Evolutionary conservation across 805 yeast genomes (phyloP), one percentile per base, ranked within the genome.

Genomic region (Komagataella pseudopastoris): DNA sequence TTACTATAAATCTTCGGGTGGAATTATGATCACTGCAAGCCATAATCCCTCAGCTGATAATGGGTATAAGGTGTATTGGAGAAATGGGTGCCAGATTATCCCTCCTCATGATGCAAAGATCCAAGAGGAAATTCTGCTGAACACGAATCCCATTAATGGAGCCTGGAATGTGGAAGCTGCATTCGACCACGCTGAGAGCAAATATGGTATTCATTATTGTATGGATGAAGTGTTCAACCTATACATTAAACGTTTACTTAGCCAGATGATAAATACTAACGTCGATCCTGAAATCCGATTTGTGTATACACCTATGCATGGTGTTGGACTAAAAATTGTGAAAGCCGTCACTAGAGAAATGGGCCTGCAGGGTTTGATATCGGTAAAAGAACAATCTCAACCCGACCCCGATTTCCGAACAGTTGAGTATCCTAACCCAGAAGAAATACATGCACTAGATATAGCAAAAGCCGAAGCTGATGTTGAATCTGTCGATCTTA

Each of bases 271-370:
- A 5, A 58, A 56, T n/a, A 51, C 53, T 18, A 30, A 51, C 12
- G 44, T 62, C 47, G 47, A 66, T 2, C 48, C 68, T 62, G 60
- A 63, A 53, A 68, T 75, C 52, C 62, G 72, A 60, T 81, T 84
- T 52, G 86, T 89, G 1, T 91, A 91, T 61, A 91, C 98, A 0
- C 95, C 98, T 20, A 81, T 91, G 83, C 98, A 91, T 64, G 99
- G 99, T 7, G 96, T 91, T 6, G 99, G 99, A 0, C 60, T 62
- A 3, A 61, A 68, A 46, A 68, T 79, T 0, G 60, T 75, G 36
- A 55, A 62, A 6, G 57, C 68, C 8, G 60, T 77, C 18, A 17
- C n/a, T 18, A 18, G 30, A 45, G 20, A n/a, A 45, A 45, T 22
- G 36, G 62, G 63, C 46, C 66, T 61, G 14, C 45, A 49, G n/a